Conservation (phyloP, 139 green algal species). For the Dunaliella primolecta region DNA sequence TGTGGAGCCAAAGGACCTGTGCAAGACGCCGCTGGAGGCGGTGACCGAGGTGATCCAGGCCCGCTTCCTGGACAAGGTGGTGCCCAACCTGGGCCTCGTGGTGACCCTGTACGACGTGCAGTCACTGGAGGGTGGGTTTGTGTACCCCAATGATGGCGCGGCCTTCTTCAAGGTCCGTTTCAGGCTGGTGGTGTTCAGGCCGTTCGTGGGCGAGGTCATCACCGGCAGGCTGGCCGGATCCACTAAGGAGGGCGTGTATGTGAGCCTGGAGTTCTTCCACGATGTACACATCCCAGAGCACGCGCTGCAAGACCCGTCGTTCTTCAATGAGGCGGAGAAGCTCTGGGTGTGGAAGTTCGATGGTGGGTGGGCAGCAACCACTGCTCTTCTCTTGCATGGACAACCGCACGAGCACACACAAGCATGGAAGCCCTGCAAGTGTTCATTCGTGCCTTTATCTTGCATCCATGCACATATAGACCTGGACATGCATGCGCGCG, state of each 20-base stretch:
- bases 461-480: no score
- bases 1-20: conserved; percentile 70
- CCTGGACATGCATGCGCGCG: no score
- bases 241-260: conserved; percentile 56
- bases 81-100: conserved; percentile 72
- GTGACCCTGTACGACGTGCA: conserved; percentile 88
- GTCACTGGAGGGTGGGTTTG: conserved; percentile 69
- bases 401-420: no score
- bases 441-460: no score
- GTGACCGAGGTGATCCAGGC: conserved; percentile 68
- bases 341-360: conserved; percentile 81
- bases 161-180: conserved; percentile 58
- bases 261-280: conserved; percentile 89
- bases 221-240: conserved; percentile 68
- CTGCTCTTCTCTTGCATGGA: no score
- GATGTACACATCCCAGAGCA: conserved; percentile 71
- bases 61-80: conserved; percentile 76
- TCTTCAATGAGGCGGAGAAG: conserved; percentile 65
- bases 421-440: no score
- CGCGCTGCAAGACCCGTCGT: conserved; percentile 46
- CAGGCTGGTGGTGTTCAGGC: conserved; percentile 83
- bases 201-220: conserved; percentile 83
- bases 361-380: neutral
- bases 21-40: conserved; percentile 55
- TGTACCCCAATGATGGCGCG: conserved; percentile 76